phyloP scores from a whole-genome alignment of 2,329 filamentous ascomycete species.

The Scleromitrula shiraiana region DNA sequence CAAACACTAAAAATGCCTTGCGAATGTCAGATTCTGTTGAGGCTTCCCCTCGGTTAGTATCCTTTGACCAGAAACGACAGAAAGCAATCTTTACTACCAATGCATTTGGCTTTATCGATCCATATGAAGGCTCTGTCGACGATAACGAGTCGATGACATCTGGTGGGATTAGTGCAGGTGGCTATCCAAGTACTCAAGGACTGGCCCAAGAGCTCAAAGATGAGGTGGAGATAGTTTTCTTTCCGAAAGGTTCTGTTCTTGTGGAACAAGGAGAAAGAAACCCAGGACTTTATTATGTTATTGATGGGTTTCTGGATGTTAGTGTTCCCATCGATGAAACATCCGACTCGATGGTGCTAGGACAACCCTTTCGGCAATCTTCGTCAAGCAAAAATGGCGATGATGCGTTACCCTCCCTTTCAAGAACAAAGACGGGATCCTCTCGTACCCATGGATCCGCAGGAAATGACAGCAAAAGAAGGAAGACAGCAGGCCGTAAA shows the following conservation, averaged over 20 bases:
- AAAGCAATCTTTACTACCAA: conserved; percentile 73
- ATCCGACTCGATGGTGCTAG: conserved; percentile 25
- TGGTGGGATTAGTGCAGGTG: conserved; percentile 51
- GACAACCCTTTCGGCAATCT: conserved; percentile 19
- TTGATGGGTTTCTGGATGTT: conserved; percentile 94
- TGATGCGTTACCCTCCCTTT: conserved; percentile 37
- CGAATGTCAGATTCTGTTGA: conserved; percentile 69
- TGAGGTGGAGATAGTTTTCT: conserved; percentile 95
- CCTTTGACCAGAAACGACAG: conserved; percentile 72
- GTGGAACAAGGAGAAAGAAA: conserved; percentile 97
- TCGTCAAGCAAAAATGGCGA: conserved; percentile 19
- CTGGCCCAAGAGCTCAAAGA: conserved; percentile 76
- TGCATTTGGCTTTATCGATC: conserved; percentile 85
- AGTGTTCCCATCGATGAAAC: conserved; percentile 60
- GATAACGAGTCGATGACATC: conserved; percentile 83
- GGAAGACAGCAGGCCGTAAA: conserved; percentile 46
- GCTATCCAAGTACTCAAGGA: conserved; percentile 52
- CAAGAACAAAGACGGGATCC: conserved; percentile 37
- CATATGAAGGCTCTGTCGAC: conserved; percentile 68
- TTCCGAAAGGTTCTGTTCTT: conserved; percentile 86
- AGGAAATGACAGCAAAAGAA: conserved; percentile 31
- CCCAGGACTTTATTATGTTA: conserved; percentile 92
- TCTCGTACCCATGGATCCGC: conserved; percentile 23
- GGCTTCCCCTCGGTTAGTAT: conserved; percentile 75
- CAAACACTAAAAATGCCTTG: conserved; percentile 55